Evolutionary conservation across 2,329 filamentous ascomycete genomes (phyloP), one percentile per base, ranked within the genome.

Genomic region (Ophiocordyceps australis): DNA sequence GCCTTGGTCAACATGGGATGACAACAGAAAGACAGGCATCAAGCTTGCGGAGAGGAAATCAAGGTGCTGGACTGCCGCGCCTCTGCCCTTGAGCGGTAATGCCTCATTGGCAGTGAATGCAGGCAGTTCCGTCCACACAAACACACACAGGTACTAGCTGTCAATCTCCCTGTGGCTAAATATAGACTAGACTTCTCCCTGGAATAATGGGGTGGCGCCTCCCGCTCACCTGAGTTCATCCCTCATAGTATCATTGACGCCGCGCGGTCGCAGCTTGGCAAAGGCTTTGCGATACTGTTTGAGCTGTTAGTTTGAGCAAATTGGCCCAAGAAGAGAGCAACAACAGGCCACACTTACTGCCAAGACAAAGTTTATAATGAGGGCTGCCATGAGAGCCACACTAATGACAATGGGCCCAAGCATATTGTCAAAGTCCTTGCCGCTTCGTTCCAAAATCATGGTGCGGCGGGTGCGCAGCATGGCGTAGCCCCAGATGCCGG

Each of bases 361-460:
- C 47, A 95, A 82, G 14, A 65, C 66, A 55, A 95, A 92, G 48
- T 98, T 98, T 39, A 93, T 46, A 31, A 82, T 60, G 43, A 98
- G 51, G 6, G 85, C 83, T 25, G 75, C 42, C 34, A 80, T 74
- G 44, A 98, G 48, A 4, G 83, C 79, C 20, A 76, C 51, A 41
- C 80, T 89, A 22, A 95, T 74, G 7, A 91, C 62, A 28, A 94
- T 52, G 1, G 89, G 89, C 0, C 89, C 89, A 31, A 81, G 51
- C 41, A 86, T 57, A 39, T 83, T 89, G 49, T 98, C 86, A 49
- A 98, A 91, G 40, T 95, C 85, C 49, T 77, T 86, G 8, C 82
- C 83, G 42, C 82, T 93, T 35, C 89, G 62, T 47, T 81, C 70
- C 20, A 76, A 50, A 43, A 98, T 98, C 62, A 95, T 72, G 28